Evolutionary conservation across 1,284 basidiomycete genomes (phyloP), one percentile per base, ranked within the genome.

Genomic region (Cutaneotrichosporon mucoides): DNA sequence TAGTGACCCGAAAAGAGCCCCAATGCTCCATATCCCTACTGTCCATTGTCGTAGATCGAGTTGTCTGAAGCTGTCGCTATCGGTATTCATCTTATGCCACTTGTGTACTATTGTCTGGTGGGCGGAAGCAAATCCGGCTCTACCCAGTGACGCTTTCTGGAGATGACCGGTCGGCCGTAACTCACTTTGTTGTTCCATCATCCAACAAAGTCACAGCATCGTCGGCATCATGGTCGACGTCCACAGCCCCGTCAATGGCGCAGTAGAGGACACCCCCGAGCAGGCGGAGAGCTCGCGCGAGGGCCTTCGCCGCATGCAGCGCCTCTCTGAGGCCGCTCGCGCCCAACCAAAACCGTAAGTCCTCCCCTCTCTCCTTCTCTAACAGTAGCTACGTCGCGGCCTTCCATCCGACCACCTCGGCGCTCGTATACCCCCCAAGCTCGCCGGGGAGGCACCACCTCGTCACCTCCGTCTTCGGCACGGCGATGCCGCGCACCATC

Each of bases 401-500:
- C 3, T 65, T 65, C 61, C 55, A 65, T 36, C 61, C 64, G 0
- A 46, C 55, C 2, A 58, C 58, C 6, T 65, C 64, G 34, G 46
- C 54, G n/a, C 41, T 65, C 7, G 42, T 65, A 24, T 65, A 62
- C 54, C 64, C 64, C 0, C 56, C 64, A 1, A 12, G 50, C 1
- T 36, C 51, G 10, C 16, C 51, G 9, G 38, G 53, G 11, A 44
- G 50, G 41, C 59, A 56, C 33, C 64, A 62, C 41, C 42, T 60
- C 15, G 13, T 65, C 12, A 51, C 64, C 2, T 62, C 61, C 0
- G 51, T 65, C 35, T 65, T 65, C 33, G 54, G 58, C 12, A 59
- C 55, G 33, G 42, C 63, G 4, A 56, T 65, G 16, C 68, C 69
- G 50, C 57, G 66, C 40, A 53, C 53, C 12, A 48, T 75, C 12